phyloP scores from a whole-genome alignment of 805 yeast species.

The Isabelozyma rhagii region DNA sequence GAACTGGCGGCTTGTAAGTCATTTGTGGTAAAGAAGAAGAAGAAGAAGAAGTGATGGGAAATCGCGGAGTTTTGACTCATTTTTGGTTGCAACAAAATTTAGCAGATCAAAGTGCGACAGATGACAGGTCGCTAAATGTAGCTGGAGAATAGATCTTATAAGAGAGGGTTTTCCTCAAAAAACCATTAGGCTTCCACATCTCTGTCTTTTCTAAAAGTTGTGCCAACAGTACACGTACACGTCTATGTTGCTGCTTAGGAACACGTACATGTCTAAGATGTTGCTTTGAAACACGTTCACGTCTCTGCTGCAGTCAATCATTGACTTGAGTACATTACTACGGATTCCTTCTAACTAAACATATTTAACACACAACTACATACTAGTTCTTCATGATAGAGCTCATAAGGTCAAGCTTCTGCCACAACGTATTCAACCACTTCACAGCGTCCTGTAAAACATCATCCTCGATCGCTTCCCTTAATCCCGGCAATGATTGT shows the following conservation, averaged over 20 bases:
- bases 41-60: background rate
- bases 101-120: too few species aligned
- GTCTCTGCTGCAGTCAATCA: too few species aligned
- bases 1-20: background rate
- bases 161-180: too few species aligned
- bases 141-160: too few species aligned
- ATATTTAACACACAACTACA: background rate
- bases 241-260: too few species aligned
- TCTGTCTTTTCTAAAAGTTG: too few species aligned
- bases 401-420: background rate
- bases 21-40: background rate
- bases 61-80: background rate
- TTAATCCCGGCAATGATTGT: slow-evolving; percentile 52
- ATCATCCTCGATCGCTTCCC: slow-evolving; percentile 51
- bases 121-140: too few species aligned
- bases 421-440: slow-evolving; percentile 34
- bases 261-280: too few species aligned
- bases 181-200: too few species aligned
- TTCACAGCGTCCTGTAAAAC: slow-evolving; percentile 30
- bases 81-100: background rate
- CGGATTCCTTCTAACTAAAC: background rate
- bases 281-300: too few species aligned
- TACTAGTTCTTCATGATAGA: background rate
- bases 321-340: too few species aligned
- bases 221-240: too few species aligned